A percentile compares a stretch with the other conserved stretches of the same genome.
Conservation (phyloP, 2,329 filamentous ascomycete genomes). For the Balansia obtecta region DNA sequence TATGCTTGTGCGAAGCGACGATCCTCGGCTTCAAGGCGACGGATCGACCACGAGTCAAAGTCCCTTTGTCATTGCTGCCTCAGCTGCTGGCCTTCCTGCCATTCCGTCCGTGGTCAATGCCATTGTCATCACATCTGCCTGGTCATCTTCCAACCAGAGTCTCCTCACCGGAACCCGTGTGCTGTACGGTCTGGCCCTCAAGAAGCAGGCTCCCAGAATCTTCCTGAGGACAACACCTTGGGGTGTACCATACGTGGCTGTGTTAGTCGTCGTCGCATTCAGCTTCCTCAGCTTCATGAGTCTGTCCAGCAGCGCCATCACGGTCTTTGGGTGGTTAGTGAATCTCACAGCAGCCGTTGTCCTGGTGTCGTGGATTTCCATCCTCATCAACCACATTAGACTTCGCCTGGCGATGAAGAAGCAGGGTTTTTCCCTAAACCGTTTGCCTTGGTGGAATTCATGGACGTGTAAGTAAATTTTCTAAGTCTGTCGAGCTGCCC, state of each 20-base stretch:
- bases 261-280: constrained; percentile 39
- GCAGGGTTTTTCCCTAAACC: constrained; percentile 36
- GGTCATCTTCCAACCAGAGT: constrained; percentile 47
- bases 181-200: constrained; percentile 54
- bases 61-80: constrained; percentile 62
- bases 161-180: constrained; percentile 57
- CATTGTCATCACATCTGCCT: constrained; percentile 58
- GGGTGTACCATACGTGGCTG: constrained; percentile 49
- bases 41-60: constrained; percentile 30
- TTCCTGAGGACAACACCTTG: constrained; percentile 48
- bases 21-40: constrained; percentile 38
- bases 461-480: constrained; percentile 42
- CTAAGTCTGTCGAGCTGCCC: neutral
- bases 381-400: constrained; percentile 47
- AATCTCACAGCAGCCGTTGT: constrained; percentile 49
- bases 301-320: constrained; percentile 43
- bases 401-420: constrained; percentile 39
- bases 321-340: constrained; percentile 54
- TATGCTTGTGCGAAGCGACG: constrained; percentile 47
- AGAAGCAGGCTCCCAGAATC: constrained; percentile 50
- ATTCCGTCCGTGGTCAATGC: constrained; percentile 67
- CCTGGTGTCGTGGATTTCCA: constrained; percentile 49
- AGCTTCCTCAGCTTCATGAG: constrained; percentile 47
- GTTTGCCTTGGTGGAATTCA: constrained; percentile 49
- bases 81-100: constrained; percentile 51